Evolutionary conservation across 2,329 filamentous ascomycete species (phyloP), one percentile per base, ranked within the genome.

Genomic region (Bimuria novae-zelandiae): DNA sequence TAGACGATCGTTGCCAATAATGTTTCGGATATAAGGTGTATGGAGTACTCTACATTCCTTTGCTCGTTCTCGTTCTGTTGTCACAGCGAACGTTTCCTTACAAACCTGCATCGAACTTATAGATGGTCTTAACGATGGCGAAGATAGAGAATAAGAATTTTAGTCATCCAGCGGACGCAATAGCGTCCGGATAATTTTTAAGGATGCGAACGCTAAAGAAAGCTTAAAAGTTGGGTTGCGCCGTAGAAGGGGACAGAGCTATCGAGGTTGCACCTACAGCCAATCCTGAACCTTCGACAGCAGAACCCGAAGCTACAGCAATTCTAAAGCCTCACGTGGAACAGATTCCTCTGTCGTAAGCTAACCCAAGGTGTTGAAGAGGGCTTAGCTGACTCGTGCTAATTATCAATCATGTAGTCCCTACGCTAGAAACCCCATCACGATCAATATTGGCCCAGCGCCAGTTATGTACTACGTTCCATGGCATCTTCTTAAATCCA

Each of bases 381-480:
- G 12, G 44, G 33, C 33, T 39, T 39, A n/a, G 25, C 7, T 25
- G 23, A 40, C 16, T 7, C 23, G 22, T 39, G 45, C 45, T 48
- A 22, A 48, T 39, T 37, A 5, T 39, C 23, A 22, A 48, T 30
- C 35, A 23, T 39, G 23, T 12, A 39, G 45, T 39, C 45, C 45
- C 10, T 48, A 48, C 45, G 14, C 45, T 23, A 30, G 35, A 23
- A 29, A n/a, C 7, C 45, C 45, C 16, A 29, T 48, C 23, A 40
- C 33, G 7, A 39, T 48, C 23, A 39, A 48, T 30, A 17, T 48
- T 25, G 45, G 45, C 35, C 25, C 16, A 40, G 16, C 1, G 22
- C 45, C 33, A 32, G 45, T 30, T 29, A 40, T 23, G 17, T 48
- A 48, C 33, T 48, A 48, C 45, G 45, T 48, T 32, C 35, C 35